Evolutionary conservation across 495 filamentous ascomycete species (phyloP).

Genomic region (Neurospora sp.): DNA sequence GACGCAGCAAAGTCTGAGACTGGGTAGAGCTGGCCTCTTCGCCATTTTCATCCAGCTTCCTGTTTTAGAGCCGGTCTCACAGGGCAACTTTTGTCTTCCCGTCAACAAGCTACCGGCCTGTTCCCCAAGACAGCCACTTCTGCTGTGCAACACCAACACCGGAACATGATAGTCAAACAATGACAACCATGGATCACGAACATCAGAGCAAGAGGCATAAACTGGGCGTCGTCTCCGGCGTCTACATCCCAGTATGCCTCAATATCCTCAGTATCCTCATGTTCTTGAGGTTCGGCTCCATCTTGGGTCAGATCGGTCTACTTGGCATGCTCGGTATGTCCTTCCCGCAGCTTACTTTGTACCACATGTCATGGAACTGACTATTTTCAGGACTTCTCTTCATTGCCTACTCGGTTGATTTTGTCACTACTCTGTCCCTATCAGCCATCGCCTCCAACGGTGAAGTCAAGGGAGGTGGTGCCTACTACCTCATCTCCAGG

Average conservation of each 20-base stretch:
- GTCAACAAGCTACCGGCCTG: background rate
- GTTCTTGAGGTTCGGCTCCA: slow-evolving; percentile 77
- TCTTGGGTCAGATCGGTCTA: slow-evolving; percentile 68
- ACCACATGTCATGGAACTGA: slow-evolving; percentile 1
- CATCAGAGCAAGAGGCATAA: slow-evolving; percentile 37
- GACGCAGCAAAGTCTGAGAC: background rate
- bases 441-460: slow-evolving; percentile 87
- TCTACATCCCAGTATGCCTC: slow-evolving; percentile 76
- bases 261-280: slow-evolving; percentile 91
- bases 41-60: background rate
- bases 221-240: slow-evolving; percentile 65
- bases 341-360: background rate
- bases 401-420: slow-evolving; percentile 63
- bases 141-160: background rate
- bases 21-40: background rate
- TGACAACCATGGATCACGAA: slow-evolving; percentile 22
- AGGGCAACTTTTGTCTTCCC: background rate
- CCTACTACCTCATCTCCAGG: slow-evolving; percentile 82
- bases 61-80: background rate
- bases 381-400: slow-evolving; percentile 52
- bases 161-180: background rate
- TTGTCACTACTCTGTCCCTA: slow-evolving; percentile 75
- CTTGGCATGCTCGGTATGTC: slow-evolving; percentile 65
- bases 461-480: slow-evolving; percentile 77
- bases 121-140: background rate